phyloP scores from a whole-genome alignment of 169 alveolate genomes.

The Fabrea salina region DNA sequence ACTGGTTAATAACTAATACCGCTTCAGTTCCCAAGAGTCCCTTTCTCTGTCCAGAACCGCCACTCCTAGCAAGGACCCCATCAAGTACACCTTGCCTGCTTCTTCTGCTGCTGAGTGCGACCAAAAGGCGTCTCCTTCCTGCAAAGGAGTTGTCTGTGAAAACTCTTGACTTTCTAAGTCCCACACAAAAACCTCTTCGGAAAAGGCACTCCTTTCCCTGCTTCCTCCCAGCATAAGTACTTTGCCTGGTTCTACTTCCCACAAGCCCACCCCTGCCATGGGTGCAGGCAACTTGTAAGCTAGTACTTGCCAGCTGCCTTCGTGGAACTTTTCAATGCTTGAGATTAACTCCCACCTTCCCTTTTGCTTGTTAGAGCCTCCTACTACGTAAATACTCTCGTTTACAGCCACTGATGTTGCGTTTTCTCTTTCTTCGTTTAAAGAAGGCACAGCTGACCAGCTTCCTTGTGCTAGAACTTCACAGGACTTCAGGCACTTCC shows the following conservation, averaged over 20 bases:
- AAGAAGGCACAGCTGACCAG: not conserved
- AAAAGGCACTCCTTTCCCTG: conserved; percentile 13
- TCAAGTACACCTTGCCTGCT: not conserved
- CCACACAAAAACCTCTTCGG: not conserved
- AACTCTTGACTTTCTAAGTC: not conserved
- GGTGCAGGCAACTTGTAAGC: not conserved
- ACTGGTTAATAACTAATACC: not conserved
- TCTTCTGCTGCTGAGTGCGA: not conserved
- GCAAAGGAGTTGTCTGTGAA: not conserved
- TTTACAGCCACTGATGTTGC: not conserved
- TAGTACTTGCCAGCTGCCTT: not conserved
- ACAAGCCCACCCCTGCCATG: conserved; percentile 12
- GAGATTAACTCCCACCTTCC: not conserved
- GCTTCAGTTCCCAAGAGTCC: too few species aligned
- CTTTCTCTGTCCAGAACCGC: too few species aligned
- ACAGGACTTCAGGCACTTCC: not conserved
- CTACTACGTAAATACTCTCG: not conserved
- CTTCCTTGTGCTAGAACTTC: not conserved
- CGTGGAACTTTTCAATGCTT: conserved; percentile 4
- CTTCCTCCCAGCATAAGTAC: conserved; percentile 27
- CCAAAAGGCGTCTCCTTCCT: conserved; percentile 8
- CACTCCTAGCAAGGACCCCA: conserved; percentile 1
- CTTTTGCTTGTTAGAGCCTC: not conserved
- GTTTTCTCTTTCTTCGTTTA: conserved; percentile 22
- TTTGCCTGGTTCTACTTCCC: not conserved